Evolutionary conservation across 2,329 filamentous ascomycete species (phyloP), one percentile per base, ranked within the genome.

Genomic region (Delphinella strobiligena): DNA sequence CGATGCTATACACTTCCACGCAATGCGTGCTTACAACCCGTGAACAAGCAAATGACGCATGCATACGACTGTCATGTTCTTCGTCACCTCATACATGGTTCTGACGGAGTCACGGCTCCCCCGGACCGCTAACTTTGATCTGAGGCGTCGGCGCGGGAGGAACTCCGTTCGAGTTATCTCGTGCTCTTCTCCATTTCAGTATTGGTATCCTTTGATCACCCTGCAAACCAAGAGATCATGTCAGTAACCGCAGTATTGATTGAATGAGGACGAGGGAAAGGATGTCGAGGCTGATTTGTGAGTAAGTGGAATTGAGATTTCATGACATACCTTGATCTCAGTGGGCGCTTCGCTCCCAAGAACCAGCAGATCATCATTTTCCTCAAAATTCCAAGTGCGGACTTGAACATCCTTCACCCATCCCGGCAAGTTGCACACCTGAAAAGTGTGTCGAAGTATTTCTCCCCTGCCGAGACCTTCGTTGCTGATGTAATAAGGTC

Each of bases 371-470:
- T 59, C 46, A n/a, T 55, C 58, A 37, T 59, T 54, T 36, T 61
- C 58, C 43, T 60, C 58, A 31, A 60, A 60, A 4, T 47, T 50
- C 47, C 58, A 56, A 19, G 56, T 59, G 30, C 58, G 45, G 19
- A 60, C 45, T 32, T 61, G 58, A 4, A 60, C 52, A 34, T 60
- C 55, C 19, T 56, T 56, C 10, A 60, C 51, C 56, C 58, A 60
- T n/a, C 56, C 58, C 4, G 58, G 58, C 42, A 60, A 41, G 42
- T 55, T 59, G 43, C 56, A 59, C 27, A 58, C 54, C 38, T 60
- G 56, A 40, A 60, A 59, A 1, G 54, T 59, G 43, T 61, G 58
- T 29, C 56, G 39, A 14, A 61, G 45, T 2, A 54, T 47, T 38
- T 61, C 58, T 46, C 54, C 51, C 12, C 54, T 47, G 11, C 53